Evolutionary conservation across 305 asterid species (phyloP).

Genomic region (Lippia alba): DNA sequence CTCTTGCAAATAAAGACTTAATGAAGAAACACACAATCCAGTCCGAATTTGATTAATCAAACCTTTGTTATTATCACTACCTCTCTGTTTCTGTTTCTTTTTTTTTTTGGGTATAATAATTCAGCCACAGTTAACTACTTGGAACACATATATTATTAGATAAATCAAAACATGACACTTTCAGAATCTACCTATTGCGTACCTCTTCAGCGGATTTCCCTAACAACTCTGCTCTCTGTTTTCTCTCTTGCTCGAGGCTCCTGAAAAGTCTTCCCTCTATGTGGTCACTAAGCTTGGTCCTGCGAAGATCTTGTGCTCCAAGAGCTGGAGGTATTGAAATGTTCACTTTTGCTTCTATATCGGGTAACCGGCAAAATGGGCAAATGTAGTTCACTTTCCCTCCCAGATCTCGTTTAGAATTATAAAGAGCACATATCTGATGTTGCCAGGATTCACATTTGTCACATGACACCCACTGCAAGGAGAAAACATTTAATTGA

Average conservation of each 20-base stretch:
- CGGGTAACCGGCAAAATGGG: conserved; percentile 68
- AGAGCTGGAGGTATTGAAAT: conserved; percentile 44
- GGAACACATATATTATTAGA: not conserved
- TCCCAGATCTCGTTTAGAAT: conserved; percentile 55
- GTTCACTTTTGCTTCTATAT: conserved; percentile 49
- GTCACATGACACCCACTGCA: conserved; percentile 88
- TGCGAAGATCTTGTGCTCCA: conserved; percentile 75
- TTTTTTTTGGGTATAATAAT: not conserved
- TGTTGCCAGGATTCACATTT: conserved; percentile 78
- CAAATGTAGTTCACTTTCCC: conserved; percentile 64
- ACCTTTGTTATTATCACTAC: not conserved
- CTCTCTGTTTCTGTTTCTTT: not conserved
- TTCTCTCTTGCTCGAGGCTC: conserved; percentile 65
- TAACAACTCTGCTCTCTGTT: conserved; percentile 56
- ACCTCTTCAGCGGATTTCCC: conserved; percentile 65
- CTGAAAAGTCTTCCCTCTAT: conserved; percentile 68
- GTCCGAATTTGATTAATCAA: conserved; percentile 17
- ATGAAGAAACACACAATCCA: conserved; percentile 10
- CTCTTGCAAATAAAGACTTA: not conserved
- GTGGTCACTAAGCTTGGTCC: conserved; percentile 80
- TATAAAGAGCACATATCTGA: conserved; percentile 79
- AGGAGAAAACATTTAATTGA: conserved; percentile 32
- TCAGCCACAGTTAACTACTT: not conserved
- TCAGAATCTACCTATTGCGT: conserved; percentile 29
- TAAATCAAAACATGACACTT: conserved; percentile 14